phyloP scores from a whole-genome alignment of 352 stramenopile species.

The Globisporangium spiculum region DNA sequence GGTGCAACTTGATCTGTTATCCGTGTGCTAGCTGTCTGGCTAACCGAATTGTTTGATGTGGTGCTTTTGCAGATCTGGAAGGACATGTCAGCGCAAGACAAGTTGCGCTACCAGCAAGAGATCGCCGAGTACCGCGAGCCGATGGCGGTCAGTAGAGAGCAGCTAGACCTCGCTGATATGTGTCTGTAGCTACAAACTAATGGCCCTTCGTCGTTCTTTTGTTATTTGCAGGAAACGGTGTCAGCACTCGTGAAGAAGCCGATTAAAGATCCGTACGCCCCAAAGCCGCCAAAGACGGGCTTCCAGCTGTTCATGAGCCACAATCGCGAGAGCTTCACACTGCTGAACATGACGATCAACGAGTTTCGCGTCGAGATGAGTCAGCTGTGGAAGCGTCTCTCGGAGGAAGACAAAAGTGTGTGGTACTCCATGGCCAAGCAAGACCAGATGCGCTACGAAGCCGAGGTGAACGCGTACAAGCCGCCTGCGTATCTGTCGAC shows the following conservation, averaged over 20 bases:
- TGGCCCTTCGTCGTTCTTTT: neutral
- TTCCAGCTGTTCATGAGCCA: slow-evolving; percentile 66
- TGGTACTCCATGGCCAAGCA: slow-evolving; percentile 50
- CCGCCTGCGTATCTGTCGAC: slow-evolving; percentile 34
- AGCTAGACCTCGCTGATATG: neutral
- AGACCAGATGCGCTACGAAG: slow-evolving; percentile 43
- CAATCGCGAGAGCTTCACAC: slow-evolving; percentile 50
- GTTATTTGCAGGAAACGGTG: slow-evolving; percentile 5
- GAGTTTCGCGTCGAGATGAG: slow-evolving; percentile 59
- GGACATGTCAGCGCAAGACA: slow-evolving; percentile 44
- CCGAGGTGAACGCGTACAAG: slow-evolving; percentile 50
- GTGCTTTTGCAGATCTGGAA: slow-evolving; percentile 32
- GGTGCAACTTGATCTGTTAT: neutral
- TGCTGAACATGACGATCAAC: slow-evolving; percentile 52
- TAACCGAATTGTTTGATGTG: neutral
- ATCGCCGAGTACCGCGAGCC: slow-evolving; percentile 36
- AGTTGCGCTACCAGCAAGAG: slow-evolving; percentile 50
- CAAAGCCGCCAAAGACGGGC: slow-evolving; percentile 40
- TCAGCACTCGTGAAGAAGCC: slow-evolving; percentile 11
- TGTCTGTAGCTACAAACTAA: neutral
- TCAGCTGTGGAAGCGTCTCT: slow-evolving; percentile 45
- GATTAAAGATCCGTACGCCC: slow-evolving; percentile 39
- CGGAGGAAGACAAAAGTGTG: slow-evolving; percentile 34
- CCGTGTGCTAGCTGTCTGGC: neutral
- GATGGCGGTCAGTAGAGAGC: slow-evolving; percentile 5